phyloP scores from a whole-genome alignment of 2,329 filamentous ascomycete species.

The Aspergillus neoniger region DNA sequence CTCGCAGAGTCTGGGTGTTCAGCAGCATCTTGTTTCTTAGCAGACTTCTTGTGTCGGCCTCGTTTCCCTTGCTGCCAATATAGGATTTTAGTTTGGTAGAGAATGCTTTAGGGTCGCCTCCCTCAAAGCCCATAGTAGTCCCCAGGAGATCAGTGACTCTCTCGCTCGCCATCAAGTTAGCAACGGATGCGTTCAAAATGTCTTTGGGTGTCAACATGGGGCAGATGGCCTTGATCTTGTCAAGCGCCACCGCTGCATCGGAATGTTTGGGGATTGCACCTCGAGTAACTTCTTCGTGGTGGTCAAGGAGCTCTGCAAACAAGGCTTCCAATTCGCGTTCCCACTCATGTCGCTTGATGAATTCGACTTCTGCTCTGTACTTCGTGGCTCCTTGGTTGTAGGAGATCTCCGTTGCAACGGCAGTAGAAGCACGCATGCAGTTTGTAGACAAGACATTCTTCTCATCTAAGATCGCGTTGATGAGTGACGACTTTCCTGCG shows the following conservation, averaged over 20 bases:
- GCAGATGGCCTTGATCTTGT: slow-evolving; percentile 46
- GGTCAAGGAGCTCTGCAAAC: slow-evolving; percentile 51
- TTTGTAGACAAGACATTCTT: slow-evolving; percentile 59
- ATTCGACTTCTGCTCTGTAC: slow-evolving; percentile 61
- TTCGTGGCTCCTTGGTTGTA: slow-evolving; percentile 53
- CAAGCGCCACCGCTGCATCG: slow-evolving; percentile 46
- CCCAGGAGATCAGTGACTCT: slow-evolving; percentile 51
- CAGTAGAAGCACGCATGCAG: slow-evolving; percentile 64
- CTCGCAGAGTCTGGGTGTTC: background rate
- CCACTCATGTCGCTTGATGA: slow-evolving; percentile 58
- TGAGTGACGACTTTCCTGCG: slow-evolving; percentile 63
- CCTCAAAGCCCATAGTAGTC: slow-evolving; percentile 43
- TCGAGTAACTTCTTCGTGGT: slow-evolving; percentile 40
- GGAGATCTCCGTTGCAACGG: slow-evolving; percentile 61
- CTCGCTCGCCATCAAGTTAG: slow-evolving; percentile 46
- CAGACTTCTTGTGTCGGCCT: slow-evolving; percentile 45
- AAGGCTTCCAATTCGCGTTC: slow-evolving; percentile 53
- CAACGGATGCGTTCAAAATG: slow-evolving; percentile 38
- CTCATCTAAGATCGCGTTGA: slow-evolving; percentile 65
- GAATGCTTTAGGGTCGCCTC: slow-evolving; percentile 44
- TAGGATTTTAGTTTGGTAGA: slow-evolving; percentile 52
- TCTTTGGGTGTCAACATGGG: slow-evolving; percentile 44
- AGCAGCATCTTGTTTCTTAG: slow-evolving; percentile 32
- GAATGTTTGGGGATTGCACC: slow-evolving; percentile 47
- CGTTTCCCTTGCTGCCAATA: slow-evolving; percentile 56